Evolutionary conservation across 2,329 filamentous ascomycete genomes (phyloP), one percentile per base, ranked within the genome.

Genomic region (Lecanicillium sp.): DNA sequence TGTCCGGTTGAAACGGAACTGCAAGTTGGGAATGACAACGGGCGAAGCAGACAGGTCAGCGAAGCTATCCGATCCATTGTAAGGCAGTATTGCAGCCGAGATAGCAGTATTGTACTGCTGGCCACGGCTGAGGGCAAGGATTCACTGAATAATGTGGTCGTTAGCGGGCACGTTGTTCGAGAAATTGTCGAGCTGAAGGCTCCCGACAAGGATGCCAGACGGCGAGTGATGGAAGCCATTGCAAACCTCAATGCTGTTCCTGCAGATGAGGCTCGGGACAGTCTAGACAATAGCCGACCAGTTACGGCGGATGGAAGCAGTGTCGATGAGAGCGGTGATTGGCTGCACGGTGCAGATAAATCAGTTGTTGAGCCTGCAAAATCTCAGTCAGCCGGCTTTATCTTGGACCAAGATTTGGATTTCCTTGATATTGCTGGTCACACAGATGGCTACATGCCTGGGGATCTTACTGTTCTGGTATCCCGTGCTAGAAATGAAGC

Each of bases 401-500:
- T 81, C 2, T 65, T 95, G 5, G 83, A 88, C 42, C 65, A 77
- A 0, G 75, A 83, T 35, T 75, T 98, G 9, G 92, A 98, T 57
- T 85, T 96, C 42, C 75, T 96, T 8, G 90, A 96, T 46, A 73
- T 98, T 40, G 88, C 94, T 14, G 89, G 92, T 2, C 83, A 90
- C 49, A 96, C 90, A 0, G 92, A 98, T 55, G 92, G 92, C 1
- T 98, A 96, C 56, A 95, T 96, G 89, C 90, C 92, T 1, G 92
- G 89, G 4, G 92, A 98, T 58, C 70, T 98, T 28, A 80, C 83
- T 13, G 72, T 95, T 3, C 75, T 98, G 9, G 84, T 94, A 14
- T 82, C 86, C 9, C 77, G 92, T 42, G 90, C 92, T 28, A 78
- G 89, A 38, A 95, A 90, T 51, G 92, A 96, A 62, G 86, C 90